Base-by-base conservation (phyloP, 2,329 filamentous ascomycete genomes). In the Fonsecaea pugnacius region DNA sequence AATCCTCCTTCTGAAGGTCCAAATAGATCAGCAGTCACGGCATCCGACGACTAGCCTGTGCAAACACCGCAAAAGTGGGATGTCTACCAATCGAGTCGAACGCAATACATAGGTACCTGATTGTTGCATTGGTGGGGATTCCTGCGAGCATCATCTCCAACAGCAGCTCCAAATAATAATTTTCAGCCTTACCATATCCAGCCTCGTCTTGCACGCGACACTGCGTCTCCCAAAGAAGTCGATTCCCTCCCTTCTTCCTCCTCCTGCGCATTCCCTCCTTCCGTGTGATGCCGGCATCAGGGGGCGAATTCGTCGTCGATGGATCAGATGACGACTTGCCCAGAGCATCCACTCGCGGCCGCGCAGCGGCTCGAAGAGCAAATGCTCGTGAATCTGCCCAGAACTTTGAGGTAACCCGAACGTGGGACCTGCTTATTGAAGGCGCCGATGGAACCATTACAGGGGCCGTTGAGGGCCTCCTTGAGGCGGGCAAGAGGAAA, bases 401-500 rank as follows among this genome's bases (percentile, higher is more conserved):
- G 62, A 77, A 80, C 70, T 80, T 80, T 75, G 78, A 82, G 70
- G 78, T 83, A 43, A 77, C 78, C 30, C 74, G 82, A 68, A 83
- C 81, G 21, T 84, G 82, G 81, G 91, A 94, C 74, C 86, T 85
- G 6, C 85, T 93, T 36, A 85, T 91, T 56, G 91, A 95, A 77
- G 89, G 89, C 21, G 89, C 87, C 48, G 91, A 96, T 78, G 92
- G 91, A 52, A 88, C 87, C 63, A 87, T 96, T 70, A 88, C 87
- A 63, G 86, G 85, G 48, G 84, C 85, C 12, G 84, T 96, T 46
- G 88, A 91, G 69, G 89, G 89, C 24, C 78, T 90, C 33, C 83
- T 92, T 55, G 92, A 96, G 76, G 91, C 91, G 24, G 88, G 91
- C 75, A 96, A 96, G 82, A 87, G 92, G 65, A 88, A 88, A 74